Evolutionary conservation across 352 stramenopile species (phyloP), one percentile per base, ranked within the genome.

Genomic region (Pelagophyceae sp.): DNA sequence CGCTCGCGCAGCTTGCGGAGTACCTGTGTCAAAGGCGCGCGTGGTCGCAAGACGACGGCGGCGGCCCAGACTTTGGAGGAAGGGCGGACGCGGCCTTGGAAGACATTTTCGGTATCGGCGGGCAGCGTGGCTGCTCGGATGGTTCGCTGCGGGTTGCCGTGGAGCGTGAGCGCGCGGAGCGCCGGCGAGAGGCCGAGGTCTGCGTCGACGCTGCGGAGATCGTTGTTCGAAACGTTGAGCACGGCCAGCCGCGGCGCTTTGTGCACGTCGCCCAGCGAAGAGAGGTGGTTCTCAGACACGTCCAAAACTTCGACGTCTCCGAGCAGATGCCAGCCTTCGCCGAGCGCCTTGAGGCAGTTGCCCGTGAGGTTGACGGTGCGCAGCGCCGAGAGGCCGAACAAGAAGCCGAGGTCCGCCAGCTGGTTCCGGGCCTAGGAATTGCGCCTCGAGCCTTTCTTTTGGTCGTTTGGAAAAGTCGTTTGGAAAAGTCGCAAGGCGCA

Each of bases 161-260:
- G 92, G 80, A 94, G 87, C 81, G 91, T 90, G 31, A 95, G 85
- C 6, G 87, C 83, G 27, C 85, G 85, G 45, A 94, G 80, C 27
- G 87, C 80, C 0, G 81, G 82, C 54, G 86, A 92, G 23, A 93
- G 80, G 0, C 84, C 89, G 0, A 94, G 80, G 38, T 91, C 87
- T 2, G 80, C 89, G 0, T 87, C 88, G 0, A 94, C 83, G 20
- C 82, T 78, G 6, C 77, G 82, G 37, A 94, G 80, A 63, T 88
- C 92, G 76, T 93, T 95, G 83, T 93, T 94, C 80, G 93, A 87
- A 58, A 94, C 87, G 38, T 87, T 90, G 29, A 95, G 82, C 51
- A 87, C 92, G 37, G 83, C 82, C 27, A 95, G 82, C 19, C 75
- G 67, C 35, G 89, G 87, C 0, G 77, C 75, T n/a, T 87, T 76